phyloP scores from a whole-genome alignment of 495 filamentous ascomycete genomes.

The Tuber borchii region DNA sequence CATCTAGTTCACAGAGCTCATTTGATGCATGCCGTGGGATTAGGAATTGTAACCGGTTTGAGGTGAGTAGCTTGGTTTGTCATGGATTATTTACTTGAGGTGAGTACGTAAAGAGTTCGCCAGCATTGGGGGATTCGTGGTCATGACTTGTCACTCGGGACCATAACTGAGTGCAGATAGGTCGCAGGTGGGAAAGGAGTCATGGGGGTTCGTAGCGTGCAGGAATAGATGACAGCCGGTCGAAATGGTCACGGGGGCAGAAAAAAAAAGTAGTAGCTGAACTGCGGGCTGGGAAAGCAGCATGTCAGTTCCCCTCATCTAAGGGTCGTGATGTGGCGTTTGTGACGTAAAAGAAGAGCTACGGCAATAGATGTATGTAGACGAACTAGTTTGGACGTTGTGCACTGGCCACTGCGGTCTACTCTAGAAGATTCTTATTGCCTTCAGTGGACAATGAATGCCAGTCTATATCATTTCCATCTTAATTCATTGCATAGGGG shows the following conservation, averaged over 20 bases:
- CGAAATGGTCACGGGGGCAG: background rate
- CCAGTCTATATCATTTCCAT: background rate
- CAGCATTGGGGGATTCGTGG: background rate
- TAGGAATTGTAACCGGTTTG: background rate
- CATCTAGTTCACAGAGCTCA: background rate
- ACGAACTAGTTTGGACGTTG: background rate
- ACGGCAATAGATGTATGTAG: background rate
- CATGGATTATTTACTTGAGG: background rate
- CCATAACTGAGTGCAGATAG: background rate
- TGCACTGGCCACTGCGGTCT: background rate
- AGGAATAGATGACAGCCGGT: background rate
- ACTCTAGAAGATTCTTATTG: background rate
- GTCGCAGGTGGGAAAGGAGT: background rate
- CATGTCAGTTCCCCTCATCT: background rate
- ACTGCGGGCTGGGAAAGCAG: background rate
- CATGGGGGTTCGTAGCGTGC: background rate
- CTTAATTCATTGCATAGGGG: background rate
- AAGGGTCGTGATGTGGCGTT: background rate
- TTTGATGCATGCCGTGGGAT: background rate
- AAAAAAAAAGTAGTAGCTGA: background rate
- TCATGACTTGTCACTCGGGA: conserved; percentile 1
- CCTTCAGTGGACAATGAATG: background rate
- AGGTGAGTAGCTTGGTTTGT: background rate
- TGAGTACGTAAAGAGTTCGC: background rate
- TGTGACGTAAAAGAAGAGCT: background rate